Percentiles rank a stretch among this genome's conserved stretches.
These are phyloP conservation scores for Cryptococcus sp. DNA, from an alignment of 1,284 basidiomycete species.

Conservation along the genomic window DNA sequence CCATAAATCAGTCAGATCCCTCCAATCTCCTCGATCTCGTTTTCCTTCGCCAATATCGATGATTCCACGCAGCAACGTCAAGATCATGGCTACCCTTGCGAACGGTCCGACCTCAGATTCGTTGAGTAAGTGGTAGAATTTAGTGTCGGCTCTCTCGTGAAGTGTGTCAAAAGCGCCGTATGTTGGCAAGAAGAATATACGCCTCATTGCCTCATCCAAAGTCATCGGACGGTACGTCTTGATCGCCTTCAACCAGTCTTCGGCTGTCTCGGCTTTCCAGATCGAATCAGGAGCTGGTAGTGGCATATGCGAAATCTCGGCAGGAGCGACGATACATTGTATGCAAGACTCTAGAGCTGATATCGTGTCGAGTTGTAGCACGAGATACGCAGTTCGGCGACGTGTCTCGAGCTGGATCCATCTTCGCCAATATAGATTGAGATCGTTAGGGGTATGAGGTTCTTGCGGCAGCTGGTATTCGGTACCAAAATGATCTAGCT, in stretches of 20 bases:
- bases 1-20: slow-evolving; percentile 48
- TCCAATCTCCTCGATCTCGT: slow-evolving; percentile 43
- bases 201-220: slow-evolving; percentile 44
- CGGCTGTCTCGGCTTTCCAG: slow-evolving; percentile 47
- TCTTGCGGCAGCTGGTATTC: slow-evolving; percentile 24
- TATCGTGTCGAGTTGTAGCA: slow-evolving; percentile 50
- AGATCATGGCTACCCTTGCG: slow-evolving; percentile 45
- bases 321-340: slow-evolving; percentile 39
- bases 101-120: slow-evolving; percentile 47
- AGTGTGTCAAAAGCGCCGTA: slow-evolving; percentile 38
- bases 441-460: slow-evolving; percentile 33
- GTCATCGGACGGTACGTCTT: slow-evolving; percentile 37
- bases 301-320: slow-evolving; percentile 44
- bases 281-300: slow-evolving; percentile 48
- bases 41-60: slow-evolving; percentile 50
- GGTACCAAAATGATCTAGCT: slow-evolving; percentile 37
- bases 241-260: slow-evolving; percentile 43
- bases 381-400: slow-evolving; percentile 47
- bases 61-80: slow-evolving; percentile 47
- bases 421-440: slow-evolving; percentile 45
- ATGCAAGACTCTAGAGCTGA: slow-evolving; percentile 48
- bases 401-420: slow-evolving; percentile 50
- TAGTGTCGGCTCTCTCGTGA: slow-evolving; percentile 32
- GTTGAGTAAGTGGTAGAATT: slow-evolving; percentile 36
- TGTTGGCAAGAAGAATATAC: slow-evolving; percentile 40